Evolutionary conservation across 805 yeast species (phyloP), one percentile per base, ranked within the genome.

Genomic region (Dipodascopsis uninucleata): DNA sequence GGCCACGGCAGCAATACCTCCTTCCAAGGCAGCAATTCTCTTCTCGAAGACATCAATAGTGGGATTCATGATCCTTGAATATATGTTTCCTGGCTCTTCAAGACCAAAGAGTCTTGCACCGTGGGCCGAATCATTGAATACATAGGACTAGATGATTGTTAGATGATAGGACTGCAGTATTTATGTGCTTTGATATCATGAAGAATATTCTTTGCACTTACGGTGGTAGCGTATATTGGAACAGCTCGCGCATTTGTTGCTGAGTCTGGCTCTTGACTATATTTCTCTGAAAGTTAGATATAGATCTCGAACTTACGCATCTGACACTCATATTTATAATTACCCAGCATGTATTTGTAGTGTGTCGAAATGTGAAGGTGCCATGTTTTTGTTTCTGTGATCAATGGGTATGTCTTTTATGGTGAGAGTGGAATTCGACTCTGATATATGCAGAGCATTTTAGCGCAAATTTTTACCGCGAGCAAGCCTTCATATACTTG

Each of bases 81-180:
- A 93, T 58, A 89, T 84, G 71, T 72, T 84, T 39, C 96, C 96
- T 14, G 83, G 81, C 39, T 79, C 83, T 64, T 85, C 81, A 47
- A 90, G 74, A 31, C 89, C 94, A 57, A 90, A 90, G 52, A 88
- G 71, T 58, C 86, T 82, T 35, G 97, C 95, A 41, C 96, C 98
- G 59, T 90, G 93, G 64, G 85, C 78, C 14, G 96, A 86, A 64
- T 85, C 81, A 53, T 83, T 76, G 68, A 90, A 90, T 31, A 81
- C 93, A 61, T 78, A 90, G 9, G 97, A 90, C 57, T 51, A 10
- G n/a, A n/a, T n/a, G n/a, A 12, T 32, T 32, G 16, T 10, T 32
- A 32, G 17, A 32, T n/a, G 18, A 29, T 10, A n/a, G n/a, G n/a
- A n/a, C n/a, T n/a, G n/a, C n/a, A n/a, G n/a, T n/a, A n/a, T n/a